Base-by-base conservation (phyloP, 1,284 basidiomycete genomes). In the Fomitiporia mediterranea region DNA sequence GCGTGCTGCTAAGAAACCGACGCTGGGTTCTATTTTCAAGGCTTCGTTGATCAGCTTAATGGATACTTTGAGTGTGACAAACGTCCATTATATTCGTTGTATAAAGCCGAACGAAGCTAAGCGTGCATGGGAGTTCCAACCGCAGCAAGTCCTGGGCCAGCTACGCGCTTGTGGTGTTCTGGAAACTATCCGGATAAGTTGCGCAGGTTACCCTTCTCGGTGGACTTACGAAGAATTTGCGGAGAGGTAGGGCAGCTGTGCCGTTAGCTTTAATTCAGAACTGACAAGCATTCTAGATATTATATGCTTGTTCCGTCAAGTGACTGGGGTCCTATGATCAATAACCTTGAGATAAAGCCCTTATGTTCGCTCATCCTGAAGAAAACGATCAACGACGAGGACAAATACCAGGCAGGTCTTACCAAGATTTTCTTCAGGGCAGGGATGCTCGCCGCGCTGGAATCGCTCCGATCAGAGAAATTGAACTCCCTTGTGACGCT, bases 371-470 rank as follows among this genome's bases (percentile, higher is more conserved):
- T 85, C 55, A 96, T 99, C 63, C 78, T 99, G 34, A 81, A 87
- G 58, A 84, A 81, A 63, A 95, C 92, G 0, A 90, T 98, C 67
- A 87, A 86, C 40, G 96, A 99, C 63, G 80, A 88, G 23, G 93
- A 98, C 77, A 98, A 98, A 77, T 98, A 97, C 71, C 97, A 99
- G 74, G 85, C 89, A 65, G 97, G 97, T 64, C 79, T 95, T 23
- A 98, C 93, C 34, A 99, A 99, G 75, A 97, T 99, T 66, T 99
- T 99, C 77, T 99, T 99, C 83, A 86, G 97, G 54, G 94, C 97
- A 9, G 97, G 97, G 62, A 98, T 99, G 91, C 86, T 99, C 40
- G 96, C 97, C n/a, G 88, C 91, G 13, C 81, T 99, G 53, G 97
- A 99, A 72, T 86, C 93, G 32, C 76, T 94, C 51, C 88, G 97